phyloP scores from a whole-genome alignment of 2,329 filamentous ascomycete genomes.

The Claviceps cyperi region DNA sequence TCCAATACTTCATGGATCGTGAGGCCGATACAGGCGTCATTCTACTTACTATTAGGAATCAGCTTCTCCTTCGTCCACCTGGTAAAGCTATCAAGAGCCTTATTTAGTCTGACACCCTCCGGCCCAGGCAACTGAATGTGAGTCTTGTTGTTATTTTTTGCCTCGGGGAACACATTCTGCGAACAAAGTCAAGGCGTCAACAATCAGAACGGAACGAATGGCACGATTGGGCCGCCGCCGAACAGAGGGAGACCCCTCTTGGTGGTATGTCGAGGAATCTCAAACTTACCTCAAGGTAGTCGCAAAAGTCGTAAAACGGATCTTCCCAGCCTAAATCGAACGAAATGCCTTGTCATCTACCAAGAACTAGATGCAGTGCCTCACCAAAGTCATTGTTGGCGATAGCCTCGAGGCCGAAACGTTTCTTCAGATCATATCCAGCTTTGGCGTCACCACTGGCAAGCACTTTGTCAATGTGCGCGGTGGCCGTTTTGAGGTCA shows the following conservation, averaged over 20 bases:
- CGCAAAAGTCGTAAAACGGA: too few species aligned
- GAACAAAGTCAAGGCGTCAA: background rate
- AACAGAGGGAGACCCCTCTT: background rate
- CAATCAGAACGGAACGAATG: background rate
- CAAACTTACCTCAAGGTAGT: too few species aligned
- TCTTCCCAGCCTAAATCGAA: too few species aligned
- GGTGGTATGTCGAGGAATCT: too few species aligned
- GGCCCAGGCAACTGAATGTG: constrained; percentile 2
- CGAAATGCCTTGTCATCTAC: constrained; percentile 4
- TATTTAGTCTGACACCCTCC: constrained; percentile 36
- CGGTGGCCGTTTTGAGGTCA: constrained; percentile 39
- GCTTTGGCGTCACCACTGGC: constrained; percentile 16
- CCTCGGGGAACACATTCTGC: constrained; percentile 25
- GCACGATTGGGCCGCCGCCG: constrained; percentile 16
- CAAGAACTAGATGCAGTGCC: constrained; percentile 14
- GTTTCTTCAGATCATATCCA: constrained; percentile 26
- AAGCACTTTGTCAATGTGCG: constrained; percentile 33
- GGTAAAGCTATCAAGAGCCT: constrained; percentile 40
- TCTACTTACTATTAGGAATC: background rate
- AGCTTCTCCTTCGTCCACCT: constrained; percentile 30
- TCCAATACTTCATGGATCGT: background rate
- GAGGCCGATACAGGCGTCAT: background rate
- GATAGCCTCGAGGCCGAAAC: constrained; percentile 26
- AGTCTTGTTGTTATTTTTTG: background rate
- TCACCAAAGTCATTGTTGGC: constrained; percentile 35